A percentile compares a stretch with the other conserved stretches of the same genome.
Conservation (phyloP, 2,329 filamentous ascomycete genomes). For the Pestalotiopsis sp. region DNA sequence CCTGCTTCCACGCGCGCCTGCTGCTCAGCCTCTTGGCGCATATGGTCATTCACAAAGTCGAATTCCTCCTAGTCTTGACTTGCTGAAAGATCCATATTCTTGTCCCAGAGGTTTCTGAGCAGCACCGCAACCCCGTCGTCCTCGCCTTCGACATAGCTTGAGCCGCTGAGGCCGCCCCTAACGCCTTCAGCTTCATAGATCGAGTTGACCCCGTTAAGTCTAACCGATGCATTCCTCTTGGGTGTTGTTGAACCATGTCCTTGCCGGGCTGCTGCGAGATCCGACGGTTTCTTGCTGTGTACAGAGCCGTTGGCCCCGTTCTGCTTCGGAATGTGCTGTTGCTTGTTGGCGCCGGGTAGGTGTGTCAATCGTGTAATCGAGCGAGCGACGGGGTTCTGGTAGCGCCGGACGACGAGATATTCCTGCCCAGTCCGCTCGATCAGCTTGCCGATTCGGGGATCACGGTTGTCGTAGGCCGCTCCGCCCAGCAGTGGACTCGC, state of each 20-base stretch:
- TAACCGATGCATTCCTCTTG: slow-evolving; percentile 35
- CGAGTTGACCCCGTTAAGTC: slow-evolving; percentile 40
- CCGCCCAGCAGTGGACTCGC: slow-evolving; percentile 51
- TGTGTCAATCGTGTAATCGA: slow-evolving; percentile 56
- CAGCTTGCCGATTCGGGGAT: slow-evolving; percentile 64
- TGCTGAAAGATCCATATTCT: slow-evolving; percentile 56
- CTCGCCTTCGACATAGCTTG: slow-evolving; percentile 48
- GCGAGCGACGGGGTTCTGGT: slow-evolving; percentile 69
- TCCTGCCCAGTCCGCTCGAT: slow-evolving; percentile 71
- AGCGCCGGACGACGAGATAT: slow-evolving; percentile 71
- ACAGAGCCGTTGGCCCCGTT: slow-evolving; percentile 35
- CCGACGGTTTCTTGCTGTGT: slow-evolving; percentile 28
- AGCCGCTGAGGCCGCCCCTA: slow-evolving; percentile 45
- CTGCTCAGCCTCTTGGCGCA: slow-evolving; percentile 1
- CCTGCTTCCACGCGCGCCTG: background rate
- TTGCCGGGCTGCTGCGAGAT: slow-evolving; percentile 27
- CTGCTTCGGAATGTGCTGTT: slow-evolving; percentile 43
- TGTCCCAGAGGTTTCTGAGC: slow-evolving; percentile 62
- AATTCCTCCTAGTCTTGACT: slow-evolving; percentile 45
- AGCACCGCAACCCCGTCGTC: slow-evolving; percentile 52
- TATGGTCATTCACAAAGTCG: slow-evolving; percentile 5
- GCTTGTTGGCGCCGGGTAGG: slow-evolving; percentile 52
- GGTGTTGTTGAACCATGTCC: slow-evolving; percentile 37
- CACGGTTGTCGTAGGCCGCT: slow-evolving; percentile 57
- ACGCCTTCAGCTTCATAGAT: slow-evolving; percentile 49